These are phyloP conservation scores for Gossypium sturtianum DNA, from an alignment of 345 rosid genomes.

Conservation along the genomic window DNA sequence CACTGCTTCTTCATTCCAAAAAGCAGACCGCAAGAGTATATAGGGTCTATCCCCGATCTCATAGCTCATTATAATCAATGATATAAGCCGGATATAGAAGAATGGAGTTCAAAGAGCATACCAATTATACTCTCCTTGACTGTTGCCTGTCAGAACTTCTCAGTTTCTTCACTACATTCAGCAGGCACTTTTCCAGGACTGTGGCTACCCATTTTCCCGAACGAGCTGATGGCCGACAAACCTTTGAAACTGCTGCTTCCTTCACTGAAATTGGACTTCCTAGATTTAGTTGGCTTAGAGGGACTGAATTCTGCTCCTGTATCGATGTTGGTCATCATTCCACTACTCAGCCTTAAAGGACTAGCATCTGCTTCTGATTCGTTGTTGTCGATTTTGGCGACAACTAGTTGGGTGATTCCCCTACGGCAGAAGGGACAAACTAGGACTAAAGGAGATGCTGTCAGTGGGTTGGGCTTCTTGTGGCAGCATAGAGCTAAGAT, in stretches of 20 bases:
- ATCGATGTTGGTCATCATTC: slow-evolving; percentile 15
- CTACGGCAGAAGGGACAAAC: slow-evolving; percentile 31
- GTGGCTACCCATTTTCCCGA: slow-evolving; percentile 34
- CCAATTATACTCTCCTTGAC: neutral
- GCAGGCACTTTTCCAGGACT: slow-evolving; percentile 38
- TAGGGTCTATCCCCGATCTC: neutral
- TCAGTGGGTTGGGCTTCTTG: slow-evolving; percentile 24
- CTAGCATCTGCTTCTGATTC: slow-evolving; percentile 19
- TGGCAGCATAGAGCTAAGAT: slow-evolving; percentile 31
- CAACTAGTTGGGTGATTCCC: slow-evolving; percentile 18
- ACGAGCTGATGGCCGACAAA: slow-evolving; percentile 40
- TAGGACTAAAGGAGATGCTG: slow-evolving; percentile 12
- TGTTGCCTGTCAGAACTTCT: slow-evolving; percentile 23
- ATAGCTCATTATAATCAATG: neutral
- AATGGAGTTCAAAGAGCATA: slow-evolving; percentile 12
- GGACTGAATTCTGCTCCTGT: slow-evolving; percentile 23
- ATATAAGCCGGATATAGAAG: neutral
- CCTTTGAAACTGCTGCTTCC: slow-evolving; percentile 55
- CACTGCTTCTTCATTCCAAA: slow-evolving; percentile 5
- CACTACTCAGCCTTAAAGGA: slow-evolving; percentile 14
- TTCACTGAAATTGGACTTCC: slow-evolving; percentile 39
- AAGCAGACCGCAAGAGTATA: slow-evolving; percentile 5
- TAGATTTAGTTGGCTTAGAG: slow-evolving; percentile 33
- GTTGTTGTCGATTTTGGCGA: slow-evolving; percentile 14
- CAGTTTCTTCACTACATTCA: slow-evolving; percentile 31